Evolutionary conservation across 1,284 basidiomycete species (phyloP).

Genomic region (Thecaphora thlaspeos): DNA sequence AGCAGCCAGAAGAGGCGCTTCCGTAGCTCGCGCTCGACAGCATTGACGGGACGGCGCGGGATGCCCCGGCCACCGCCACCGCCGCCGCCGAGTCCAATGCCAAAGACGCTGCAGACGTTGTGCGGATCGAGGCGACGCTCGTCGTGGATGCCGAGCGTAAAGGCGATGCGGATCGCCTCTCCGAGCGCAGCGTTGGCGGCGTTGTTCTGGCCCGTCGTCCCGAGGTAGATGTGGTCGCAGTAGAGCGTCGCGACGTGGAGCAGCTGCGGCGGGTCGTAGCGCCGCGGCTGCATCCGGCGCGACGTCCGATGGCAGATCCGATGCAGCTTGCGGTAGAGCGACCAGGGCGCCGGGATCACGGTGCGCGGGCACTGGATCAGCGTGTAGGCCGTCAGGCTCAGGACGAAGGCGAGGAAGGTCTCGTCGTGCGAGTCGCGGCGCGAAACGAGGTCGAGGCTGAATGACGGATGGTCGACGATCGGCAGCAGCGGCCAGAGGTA

Average conservation of each 20-base stretch:
- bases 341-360: constrained; percentile 34
- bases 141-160: constrained; percentile 34
- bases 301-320: constrained; percentile 41
- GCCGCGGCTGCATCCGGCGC: constrained; percentile 33
- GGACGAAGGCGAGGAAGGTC: constrained; percentile 35
- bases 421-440: constrained; percentile 37
- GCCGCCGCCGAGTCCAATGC: background rate
- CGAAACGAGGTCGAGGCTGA: constrained; percentile 36
- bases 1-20: constrained; percentile 34
- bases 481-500: constrained; percentile 41
- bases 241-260: constrained; percentile 42
- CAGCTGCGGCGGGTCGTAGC: constrained; percentile 32
- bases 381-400: constrained; percentile 40
- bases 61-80: background rate
- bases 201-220: constrained; percentile 25
- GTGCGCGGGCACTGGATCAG: constrained; percentile 38
- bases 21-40: constrained; percentile 36
- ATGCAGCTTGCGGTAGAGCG: constrained; percentile 35
- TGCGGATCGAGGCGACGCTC: constrained; percentile 19
- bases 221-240: constrained; percentile 47
- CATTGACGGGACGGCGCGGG: constrained; percentile 8
- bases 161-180: constrained; percentile 35
- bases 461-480: constrained; percentile 32
- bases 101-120: constrained; percentile 9
- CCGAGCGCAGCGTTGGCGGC: constrained; percentile 43